Evolutionary conservation across 352 stramenopile species (phyloP), one percentile per base, ranked within the genome.

Genomic region (Globisporangium apiculatum): DNA sequence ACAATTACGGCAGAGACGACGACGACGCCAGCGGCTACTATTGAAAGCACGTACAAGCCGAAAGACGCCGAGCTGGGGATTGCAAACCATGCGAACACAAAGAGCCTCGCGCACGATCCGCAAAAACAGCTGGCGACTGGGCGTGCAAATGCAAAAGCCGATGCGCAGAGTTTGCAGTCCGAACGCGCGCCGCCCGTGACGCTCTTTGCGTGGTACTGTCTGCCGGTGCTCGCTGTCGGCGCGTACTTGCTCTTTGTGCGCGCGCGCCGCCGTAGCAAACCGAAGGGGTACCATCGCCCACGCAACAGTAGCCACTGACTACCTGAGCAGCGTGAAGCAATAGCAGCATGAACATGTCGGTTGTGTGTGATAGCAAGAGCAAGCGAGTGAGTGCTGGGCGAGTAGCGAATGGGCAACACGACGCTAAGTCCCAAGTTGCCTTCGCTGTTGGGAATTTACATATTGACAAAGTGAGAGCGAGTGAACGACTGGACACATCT

Each of bases 131-230:
- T 31, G 24, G 36, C 64, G 15, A 48, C 47, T 38, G 24, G 60
- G 24, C 73, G 82, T 61, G 57, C 56, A 14, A 67, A 82, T 51
- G 51, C 64, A 42, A 73, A 76, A 45, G 60, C 53, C 50, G 65
- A 78, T 43, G 71, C 66, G 49, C 60, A 70, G 24, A 56, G 59
- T 8, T 61, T 89, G 3, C 69, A 87, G 58, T 64, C 65, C 3
- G 69, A 73, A 51, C 69, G 53, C 17, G 77, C 76, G 35, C 80
- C 83, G 52, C 75, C 66, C n/a, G 68, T 91, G 47, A 83, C 78
- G 45, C 66, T 93, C 8, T 91, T 91, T 53, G 75, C 72, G 41
- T 93, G 78, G 83, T 93, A 93, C 75, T 76, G 89, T 48, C 53
- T 93, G 42, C 83, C 83, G 0, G 67, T 93, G 14, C 70, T 55